phyloP scores from a whole-genome alignment of 768 basidiomycete genomes.

The Leccinum arenicola region DNA sequence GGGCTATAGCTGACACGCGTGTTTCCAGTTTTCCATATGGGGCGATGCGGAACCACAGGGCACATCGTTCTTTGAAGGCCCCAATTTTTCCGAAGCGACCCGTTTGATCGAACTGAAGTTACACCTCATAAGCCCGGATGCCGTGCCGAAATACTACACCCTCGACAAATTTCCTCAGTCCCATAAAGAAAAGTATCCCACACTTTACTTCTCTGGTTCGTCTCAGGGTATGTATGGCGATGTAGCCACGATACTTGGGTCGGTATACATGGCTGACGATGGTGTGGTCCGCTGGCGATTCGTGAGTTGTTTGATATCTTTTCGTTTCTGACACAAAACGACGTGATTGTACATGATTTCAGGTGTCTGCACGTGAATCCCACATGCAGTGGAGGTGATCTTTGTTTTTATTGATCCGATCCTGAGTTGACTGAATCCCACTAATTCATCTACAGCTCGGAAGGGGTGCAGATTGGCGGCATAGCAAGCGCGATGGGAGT shows the following conservation, averaged over 20 bases:
- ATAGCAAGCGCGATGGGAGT: slow-evolving; percentile 65
- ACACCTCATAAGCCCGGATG: slow-evolving; percentile 37
- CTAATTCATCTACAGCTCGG: slow-evolving; percentile 43
- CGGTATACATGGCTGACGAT: slow-evolving; percentile 46
- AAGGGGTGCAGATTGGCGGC: slow-evolving; percentile 64
- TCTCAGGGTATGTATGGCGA: slow-evolving; percentile 42
- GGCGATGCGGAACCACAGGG: slow-evolving; percentile 23
- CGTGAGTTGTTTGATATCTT: slow-evolving; percentile 39
- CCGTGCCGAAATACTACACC: slow-evolving; percentile 19
- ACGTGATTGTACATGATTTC: slow-evolving; percentile 12
- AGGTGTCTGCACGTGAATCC: slow-evolving; percentile 55
- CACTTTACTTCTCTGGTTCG: slow-evolving; percentile 46
- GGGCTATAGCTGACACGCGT: slow-evolving; percentile 1
- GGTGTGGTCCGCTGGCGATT: slow-evolving; percentile 55
- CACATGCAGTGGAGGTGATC: slow-evolving; percentile 59
- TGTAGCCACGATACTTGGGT: slow-evolving; percentile 47
- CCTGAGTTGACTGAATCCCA: neutral
- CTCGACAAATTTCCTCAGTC: slow-evolving; percentile 23
- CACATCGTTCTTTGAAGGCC: slow-evolving; percentile 47
- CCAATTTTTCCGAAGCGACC: slow-evolving; percentile 60
- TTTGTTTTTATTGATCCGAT: slow-evolving; percentile 1
- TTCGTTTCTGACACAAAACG: neutral
- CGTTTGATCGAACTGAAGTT: slow-evolving; percentile 60
- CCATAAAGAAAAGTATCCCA: slow-evolving; percentile 35
- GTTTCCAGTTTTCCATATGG: slow-evolving; percentile 17